Base-by-base conservation (phyloP, 2,329 filamentous ascomycete genomes). In the Stachybotrys echinatus region DNA sequence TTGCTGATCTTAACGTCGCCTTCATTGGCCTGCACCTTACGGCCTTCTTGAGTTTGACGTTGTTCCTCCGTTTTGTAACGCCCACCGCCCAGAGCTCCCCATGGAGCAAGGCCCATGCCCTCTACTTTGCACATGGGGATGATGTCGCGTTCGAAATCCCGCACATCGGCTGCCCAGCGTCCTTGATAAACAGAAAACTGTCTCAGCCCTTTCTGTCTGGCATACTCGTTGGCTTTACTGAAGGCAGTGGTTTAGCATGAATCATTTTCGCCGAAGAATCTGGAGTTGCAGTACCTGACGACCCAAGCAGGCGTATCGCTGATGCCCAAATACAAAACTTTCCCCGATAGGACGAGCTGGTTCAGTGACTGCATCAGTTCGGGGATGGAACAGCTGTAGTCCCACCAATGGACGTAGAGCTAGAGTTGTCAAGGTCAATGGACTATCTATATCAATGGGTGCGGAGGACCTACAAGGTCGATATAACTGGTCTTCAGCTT, bases 341-440 rank as follows among this genome's bases (percentile, higher is more conserved):
- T 87, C 18, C 84, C 83, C 6, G 73, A 61, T 1, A 63, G 51
- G 1, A 88, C 81, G 12, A 87, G 70, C 19, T 74, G 68, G 61
- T 88, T 85, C 42, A 88, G 72, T 1, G 76, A 76, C 51, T 87
- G 81, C 85, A 89, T 89, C 43, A 89, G 48, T 59, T 89, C 84
- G 1, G 78, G 73, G 45, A 88, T 80, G 0, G 75, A 77, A n/a
- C 80, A 82, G n/a, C 75, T 80, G 59, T 76, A 84, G 62, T 88
- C 84, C 83, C 84, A 88, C 78, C 79, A 83, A 56, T 85, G 81
- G 31, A 84, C 72, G 48, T 82, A 84, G 2, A 83, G 72, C 74
- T 79, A 18, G 5, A 5, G n/a, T n/a, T 14, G 14, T 34, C 14
- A 14, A 34, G 27, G 27, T 34, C 27, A 34, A 6, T 12, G 20